Base-by-base conservation (phyloP, 2,329 filamentous ascomycete genomes). In the Nothophoma quercina region DNA sequence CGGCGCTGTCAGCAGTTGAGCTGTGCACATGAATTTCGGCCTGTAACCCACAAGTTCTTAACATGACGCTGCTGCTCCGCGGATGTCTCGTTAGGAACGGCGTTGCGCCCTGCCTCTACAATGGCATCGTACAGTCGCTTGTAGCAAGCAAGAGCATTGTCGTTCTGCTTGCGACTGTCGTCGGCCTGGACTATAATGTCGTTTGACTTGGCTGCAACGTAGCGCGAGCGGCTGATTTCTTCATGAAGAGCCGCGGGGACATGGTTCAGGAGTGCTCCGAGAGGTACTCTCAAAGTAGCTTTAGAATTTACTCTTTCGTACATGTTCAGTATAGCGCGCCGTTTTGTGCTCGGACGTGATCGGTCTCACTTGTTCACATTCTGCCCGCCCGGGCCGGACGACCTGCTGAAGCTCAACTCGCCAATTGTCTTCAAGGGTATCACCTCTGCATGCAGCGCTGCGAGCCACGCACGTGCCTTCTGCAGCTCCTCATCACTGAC, bases 321-420 rank as follows among this genome's bases (percentile, higher is more conserved):
- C 48, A 57, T 51, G 85, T 82, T 64, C 60, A 65, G 63, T 47
- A 56, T 53, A 59, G 63, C 52, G 59, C 56, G 54, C 45, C 55
- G 53, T 54, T 48, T 46, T 59, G 41, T 41, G 36, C 35, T 51
- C 45, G 52, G 48, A 46, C 51, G 29, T 46, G 42, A 55, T 56
- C 55, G 52, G 58, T 55, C 62, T 56, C 64, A 88, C 85, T 88
- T 88, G 74, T 88, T 88, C 50, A 88, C 85, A 75, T 88, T 88
- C 70, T 88, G 85, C 9, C 85, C 85, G 42, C 85, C 85, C 15
- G 85, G 85, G 3, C 85, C 85, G 44, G 84, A 85, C 2, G 85
- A 86, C 51, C 85, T 79, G 67, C 83, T 86, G 69, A 86, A 88
- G 40, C 79, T 83, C 59, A 88, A 68, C 55, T 85, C 79, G 63